Evolutionary conservation across 495 filamentous ascomycete genomes (phyloP).

Genomic region (Rhizodiscina lignyota): DNA sequence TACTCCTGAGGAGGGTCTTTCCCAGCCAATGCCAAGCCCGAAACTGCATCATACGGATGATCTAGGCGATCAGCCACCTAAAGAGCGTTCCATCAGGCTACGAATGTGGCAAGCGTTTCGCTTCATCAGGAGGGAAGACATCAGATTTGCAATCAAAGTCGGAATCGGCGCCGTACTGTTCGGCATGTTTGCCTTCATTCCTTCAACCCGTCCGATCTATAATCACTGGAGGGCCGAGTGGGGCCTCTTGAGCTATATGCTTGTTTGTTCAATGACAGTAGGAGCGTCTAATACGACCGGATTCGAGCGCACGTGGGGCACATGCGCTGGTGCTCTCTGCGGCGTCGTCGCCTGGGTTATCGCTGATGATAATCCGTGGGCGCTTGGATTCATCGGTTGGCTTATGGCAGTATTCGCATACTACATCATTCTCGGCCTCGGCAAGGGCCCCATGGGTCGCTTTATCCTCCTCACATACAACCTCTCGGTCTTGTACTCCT

Average conservation of each 20-base stretch:
- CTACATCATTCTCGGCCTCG: conserved; percentile 71
- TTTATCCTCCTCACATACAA: conserved; percentile 83
- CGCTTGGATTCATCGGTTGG: conserved; percentile 64
- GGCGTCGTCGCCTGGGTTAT: conserved; percentile 63
- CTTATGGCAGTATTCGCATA: conserved; percentile 66
- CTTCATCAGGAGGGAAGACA: conserved; percentile 47
- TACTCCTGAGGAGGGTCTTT: conserved; percentile 9
- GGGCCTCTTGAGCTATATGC: conserved; percentile 93
- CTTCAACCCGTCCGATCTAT: conserved; percentile 61
- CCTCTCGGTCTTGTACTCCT: conserved; percentile 87
- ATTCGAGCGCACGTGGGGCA: conserved; percentile 72
- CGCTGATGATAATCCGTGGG: conserved; percentile 51
- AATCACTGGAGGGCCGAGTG: conserved; percentile 89
- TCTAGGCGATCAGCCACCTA: conserved; percentile 8
- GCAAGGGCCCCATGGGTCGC: conserved; percentile 77
- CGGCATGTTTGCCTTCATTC: conserved; percentile 72
- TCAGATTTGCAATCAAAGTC: conserved; percentile 79
- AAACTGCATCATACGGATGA: conserved; percentile 3
- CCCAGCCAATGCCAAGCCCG: conserved; percentile 10
- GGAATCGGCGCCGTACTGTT: conserved; percentile 76
- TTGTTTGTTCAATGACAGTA: conserved; percentile 94
- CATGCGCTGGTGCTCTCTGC: conserved; percentile 59
- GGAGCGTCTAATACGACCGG: conserved; percentile 89
- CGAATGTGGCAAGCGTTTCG: conserved; percentile 40
- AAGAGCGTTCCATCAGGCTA: conserved; percentile 22